Conservation (phyloP, 176 grass and related monocot species). For the Aegilops sharonensis region DNA sequence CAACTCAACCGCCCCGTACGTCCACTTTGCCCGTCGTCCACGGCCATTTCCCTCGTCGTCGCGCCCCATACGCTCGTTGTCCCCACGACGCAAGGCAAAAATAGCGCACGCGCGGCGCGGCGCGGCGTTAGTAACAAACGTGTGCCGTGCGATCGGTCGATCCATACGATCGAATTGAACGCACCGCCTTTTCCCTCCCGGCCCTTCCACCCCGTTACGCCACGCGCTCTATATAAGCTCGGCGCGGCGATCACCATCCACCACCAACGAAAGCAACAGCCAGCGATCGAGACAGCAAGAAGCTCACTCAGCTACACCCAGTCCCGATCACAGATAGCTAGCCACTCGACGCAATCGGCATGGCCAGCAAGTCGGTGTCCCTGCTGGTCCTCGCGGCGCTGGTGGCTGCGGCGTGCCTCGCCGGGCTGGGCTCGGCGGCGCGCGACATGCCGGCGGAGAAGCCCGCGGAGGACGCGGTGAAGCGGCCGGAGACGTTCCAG, state of each 20-base stretch:
- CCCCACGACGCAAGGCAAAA: not conserved
- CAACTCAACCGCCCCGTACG: not conserved
- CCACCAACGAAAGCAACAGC: slow-evolving; percentile 25
- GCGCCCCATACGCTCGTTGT: not conserved
- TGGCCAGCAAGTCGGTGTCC: slow-evolving; percentile 6
- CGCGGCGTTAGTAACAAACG: not conserved
- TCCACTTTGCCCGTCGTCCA: not conserved
- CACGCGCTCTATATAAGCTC: slow-evolving; percentile 34
- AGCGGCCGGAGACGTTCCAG: slow-evolving; percentile 37
- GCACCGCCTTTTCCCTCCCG: slow-evolving; percentile 48
- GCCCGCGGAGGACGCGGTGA: slow-evolving; percentile 9
- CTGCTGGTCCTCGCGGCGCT: slow-evolving; percentile 39
- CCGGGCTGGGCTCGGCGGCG: slow-evolving; percentile 36
- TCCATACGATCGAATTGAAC: slow-evolving; percentile 37
- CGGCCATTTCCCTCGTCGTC: not conserved
- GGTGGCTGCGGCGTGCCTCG: slow-evolving; percentile 29
- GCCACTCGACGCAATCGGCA: not conserved
- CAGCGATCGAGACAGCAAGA: not conserved
- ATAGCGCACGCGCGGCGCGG: not conserved
- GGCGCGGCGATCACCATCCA: slow-evolving; percentile 18
- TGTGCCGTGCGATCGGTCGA: not conserved
- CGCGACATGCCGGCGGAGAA: slow-evolving; percentile 33
- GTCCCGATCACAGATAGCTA: not conserved
- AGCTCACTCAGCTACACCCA: not conserved
- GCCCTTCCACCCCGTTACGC: not conserved